These are phyloP conservation scores for Colletotrichum ledebouriae DNA, from an alignment of 2,329 filamentous ascomycete species.

Conservation along the genomic window DNA sequence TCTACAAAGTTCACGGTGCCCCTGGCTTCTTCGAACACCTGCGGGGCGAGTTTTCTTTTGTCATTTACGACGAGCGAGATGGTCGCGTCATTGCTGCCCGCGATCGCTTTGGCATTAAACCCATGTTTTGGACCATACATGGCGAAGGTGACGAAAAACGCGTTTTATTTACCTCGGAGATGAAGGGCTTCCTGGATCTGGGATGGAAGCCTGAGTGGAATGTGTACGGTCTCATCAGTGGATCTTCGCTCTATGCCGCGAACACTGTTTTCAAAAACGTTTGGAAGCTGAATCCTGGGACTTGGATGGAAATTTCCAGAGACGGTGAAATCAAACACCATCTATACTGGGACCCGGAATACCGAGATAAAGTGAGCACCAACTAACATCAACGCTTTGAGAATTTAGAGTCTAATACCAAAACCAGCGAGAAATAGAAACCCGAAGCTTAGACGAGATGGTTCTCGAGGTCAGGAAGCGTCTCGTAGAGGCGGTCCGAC, in stretches of 20 bases:
- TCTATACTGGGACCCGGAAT: slow-evolving; percentile 67
- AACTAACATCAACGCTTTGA: neutral
- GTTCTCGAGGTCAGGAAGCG: slow-evolving; percentile 62
- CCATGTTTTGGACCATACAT: slow-evolving; percentile 63
- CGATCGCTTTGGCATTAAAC: slow-evolving; percentile 70
- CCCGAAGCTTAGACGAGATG: slow-evolving; percentile 63
- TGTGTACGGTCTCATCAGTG: slow-evolving; percentile 59
- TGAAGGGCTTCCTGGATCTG: slow-evolving; percentile 65
- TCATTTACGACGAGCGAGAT: slow-evolving; percentile 59
- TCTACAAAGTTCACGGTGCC: slow-evolving; percentile 63
- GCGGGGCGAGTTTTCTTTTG: slow-evolving; percentile 67
- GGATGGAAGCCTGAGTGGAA: slow-evolving; percentile 68
- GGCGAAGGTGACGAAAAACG: slow-evolving; percentile 43
- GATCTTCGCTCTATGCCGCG: slow-evolving; percentile 58
- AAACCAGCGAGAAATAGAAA: slow-evolving; percentile 52
- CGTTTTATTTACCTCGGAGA: slow-evolving; percentile 65
- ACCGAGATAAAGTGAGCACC: slow-evolving; percentile 61
- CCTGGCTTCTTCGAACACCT: slow-evolving; percentile 55
- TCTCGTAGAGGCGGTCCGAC: slow-evolving; percentile 63
- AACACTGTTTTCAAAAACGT: slow-evolving; percentile 65
- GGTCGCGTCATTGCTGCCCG: slow-evolving; percentile 60
- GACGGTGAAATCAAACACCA: slow-evolving; percentile 52
- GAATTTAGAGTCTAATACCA: neutral
- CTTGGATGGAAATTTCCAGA: slow-evolving; percentile 57
- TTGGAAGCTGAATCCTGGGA: slow-evolving; percentile 57